Evolutionary conservation across 495 filamentous ascomycete genomes (phyloP), one percentile per base, ranked within the genome.

Genomic region (Penicillium malachiteum): DNA sequence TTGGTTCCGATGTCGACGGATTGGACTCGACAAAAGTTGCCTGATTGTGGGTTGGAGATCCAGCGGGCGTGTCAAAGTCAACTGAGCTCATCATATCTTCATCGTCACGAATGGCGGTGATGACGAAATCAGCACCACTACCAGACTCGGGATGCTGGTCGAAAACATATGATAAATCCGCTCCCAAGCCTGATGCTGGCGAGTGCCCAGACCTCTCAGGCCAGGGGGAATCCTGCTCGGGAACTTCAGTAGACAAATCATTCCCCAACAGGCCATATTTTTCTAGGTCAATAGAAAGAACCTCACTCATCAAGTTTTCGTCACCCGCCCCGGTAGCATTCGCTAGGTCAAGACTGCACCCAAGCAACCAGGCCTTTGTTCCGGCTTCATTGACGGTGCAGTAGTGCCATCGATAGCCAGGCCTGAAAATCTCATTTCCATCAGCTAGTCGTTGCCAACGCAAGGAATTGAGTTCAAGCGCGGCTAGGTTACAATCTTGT

Each of bases 351-450:
- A 86, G 88, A 8, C 86, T 86, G 65, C 91, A 96, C 17, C 94
- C 94, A n/a, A 98, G 79, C 7, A 98, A 75, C 91, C 96, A 98
- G 9, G 91, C 93, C 61, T 95, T 96, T 3, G 94, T 97, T 1
- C 91, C 92, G 52, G 92, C 87, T 57, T 94, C 84, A 66, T 96
- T 91, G 70, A 96, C 86, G 0, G 90, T 92, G 67, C 94, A 97
- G 67, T 98, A 98, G 69, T 97, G 93, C 95, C 95, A 97, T 47
- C 91, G 84, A 68, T 92, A 97, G 9, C 87, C 87, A 1, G 84
- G 79, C 50, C 88, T 79, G 72, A 97, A 97, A 21, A 97, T 87
- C 65, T 97, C 95, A 30, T 87, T 87, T 8, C 94, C 95, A 57
- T 96, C 92, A 9, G 91, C 92, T 7, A 98, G 73, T 64, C 90